Evolutionary conservation across 163 green algal genomes (phyloP).

Genomic region (Scenedesmus sp.): DNA sequence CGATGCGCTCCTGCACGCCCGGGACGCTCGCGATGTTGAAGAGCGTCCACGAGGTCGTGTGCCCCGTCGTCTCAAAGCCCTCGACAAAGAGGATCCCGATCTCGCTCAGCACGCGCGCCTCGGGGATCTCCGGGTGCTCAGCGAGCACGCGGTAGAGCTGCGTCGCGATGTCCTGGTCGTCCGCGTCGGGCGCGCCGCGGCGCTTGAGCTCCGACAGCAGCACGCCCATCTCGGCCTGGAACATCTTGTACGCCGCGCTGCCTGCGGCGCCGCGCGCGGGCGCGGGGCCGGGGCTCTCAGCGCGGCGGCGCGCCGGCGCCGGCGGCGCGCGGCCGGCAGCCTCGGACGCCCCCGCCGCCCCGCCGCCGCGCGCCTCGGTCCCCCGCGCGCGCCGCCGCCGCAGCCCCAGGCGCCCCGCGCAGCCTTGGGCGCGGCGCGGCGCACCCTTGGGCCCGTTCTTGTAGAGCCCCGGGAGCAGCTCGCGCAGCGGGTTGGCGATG

Average conservation of each 20-base stretch:
- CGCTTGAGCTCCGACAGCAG: conserved; percentile 51
- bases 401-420: too few relatives aligned
- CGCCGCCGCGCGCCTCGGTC: too few relatives aligned
- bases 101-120: conserved; percentile 63
- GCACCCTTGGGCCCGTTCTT: conserved; percentile 50
- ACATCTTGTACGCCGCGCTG: conserved; percentile 44
- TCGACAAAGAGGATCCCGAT: conserved; percentile 74
- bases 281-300: too few relatives aligned
- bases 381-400: too few relatives aligned
- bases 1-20: conserved; percentile 57
- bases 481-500: conserved; percentile 59
- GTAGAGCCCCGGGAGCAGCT: conserved; percentile 38
- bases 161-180: conserved; percentile 59
- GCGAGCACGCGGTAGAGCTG: conserved; percentile 52
- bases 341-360: too few relatives aligned
- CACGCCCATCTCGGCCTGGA: conserved; percentile 61
- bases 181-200: conserved; percentile 23
- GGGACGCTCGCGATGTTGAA: conserved; percentile 61
- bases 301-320: too few relatives aligned
- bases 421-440: too few relatives aligned
- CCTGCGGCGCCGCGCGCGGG: conserved; percentile 24
- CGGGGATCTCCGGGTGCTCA: conserved; percentile 46
- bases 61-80: conserved; percentile 75
- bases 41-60: conserved; percentile 72
- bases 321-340: too few relatives aligned